Evolutionary conservation across 257 asterid species (phyloP), one percentile per base, ranked within the genome.

Genomic region (Solanum paucissectum): DNA sequence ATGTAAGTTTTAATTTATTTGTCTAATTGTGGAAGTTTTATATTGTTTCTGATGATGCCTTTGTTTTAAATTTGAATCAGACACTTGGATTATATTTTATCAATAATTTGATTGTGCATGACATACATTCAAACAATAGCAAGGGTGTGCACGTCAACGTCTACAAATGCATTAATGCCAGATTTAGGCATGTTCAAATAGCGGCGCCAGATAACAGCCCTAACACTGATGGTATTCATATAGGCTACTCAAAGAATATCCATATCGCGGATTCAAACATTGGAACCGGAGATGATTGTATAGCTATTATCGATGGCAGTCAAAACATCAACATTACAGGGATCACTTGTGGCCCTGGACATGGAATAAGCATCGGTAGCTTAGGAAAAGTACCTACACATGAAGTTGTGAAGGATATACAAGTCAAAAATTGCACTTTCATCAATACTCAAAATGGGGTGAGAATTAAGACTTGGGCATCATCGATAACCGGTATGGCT

Each of bases 201-300:
- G 46, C 3, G 0, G 87, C 89, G 3, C 87, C 89, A 2, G 49
- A 21, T 2, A 64, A 71, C 40, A 87, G 89, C 64, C 89, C 89
- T 10, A 87, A 87, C 68, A 87, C 89, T 1, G 89, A 87, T 3
- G 89, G 89, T 7, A 87, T 87, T 29, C 89, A 83, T 25, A 87
- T 87, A 4, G 77, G 89, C 12, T n/a, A 20, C 25, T 87, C 89
- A 21, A 34, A 29, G 10, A 85, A 85, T 16, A 10, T 85, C 34
- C 37, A 32, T 3, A 9, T 69, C 3, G 6, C 4, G 5, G 76
- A 69, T 32, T 69, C 76, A 3, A 69, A 69, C 10, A 69, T 69
- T 69, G n/a, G 40, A 5, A 69, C 75, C 0, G 76, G 76, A 7
- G 76, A 69, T 32, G 76, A 69, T 32, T 69, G 76, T 69, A 69